phyloP scores from a whole-genome alignment of 768 basidiomycete genomes.

The Xerocomellus intermedius region DNA sequence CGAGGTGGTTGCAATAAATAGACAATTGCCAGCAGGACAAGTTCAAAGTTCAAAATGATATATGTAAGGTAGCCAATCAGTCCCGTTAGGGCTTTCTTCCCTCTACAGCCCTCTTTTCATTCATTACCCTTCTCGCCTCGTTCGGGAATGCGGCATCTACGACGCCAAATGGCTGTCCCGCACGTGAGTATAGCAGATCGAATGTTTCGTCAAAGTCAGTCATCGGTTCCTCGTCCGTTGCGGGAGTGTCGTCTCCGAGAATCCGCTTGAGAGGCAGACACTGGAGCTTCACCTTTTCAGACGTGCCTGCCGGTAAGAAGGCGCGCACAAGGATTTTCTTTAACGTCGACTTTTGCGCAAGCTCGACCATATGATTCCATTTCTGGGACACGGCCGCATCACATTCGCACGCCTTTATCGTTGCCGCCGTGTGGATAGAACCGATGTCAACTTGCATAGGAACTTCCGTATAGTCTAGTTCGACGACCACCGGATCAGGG shows the following conservation, averaged over 20 bases:
- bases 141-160: constrained; percentile 25
- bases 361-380: constrained; percentile 28
- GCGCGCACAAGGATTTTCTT: constrained; percentile 28
- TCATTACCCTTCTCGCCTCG: constrained; percentile 13
- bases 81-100: neutral
- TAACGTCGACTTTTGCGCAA: constrained; percentile 23
- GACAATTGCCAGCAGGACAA: neutral
- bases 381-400: constrained; percentile 22
- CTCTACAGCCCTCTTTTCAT: constrained; percentile 8
- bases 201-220: constrained; percentile 22
- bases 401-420: constrained; percentile 22
- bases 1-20: constrained; percentile 1
- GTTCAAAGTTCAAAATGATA: neutral
- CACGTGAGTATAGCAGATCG: constrained; percentile 27
- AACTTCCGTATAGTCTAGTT: constrained; percentile 25
- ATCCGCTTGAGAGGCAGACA: constrained; percentile 22
- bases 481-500: constrained; percentile 21
- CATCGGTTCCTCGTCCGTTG: constrained; percentile 14
- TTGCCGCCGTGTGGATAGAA: constrained; percentile 3
- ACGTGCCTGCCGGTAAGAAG: constrained; percentile 26
- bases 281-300: constrained; percentile 26
- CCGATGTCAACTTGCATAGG: constrained; percentile 20
- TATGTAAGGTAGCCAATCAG: neutral
- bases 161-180: constrained; percentile 11
- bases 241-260: constrained; percentile 6